These are phyloP conservation scores for Furcasterigmium furcatum DNA, from an alignment of 2,329 filamentous ascomycete species.

Conservation along the genomic window DNA sequence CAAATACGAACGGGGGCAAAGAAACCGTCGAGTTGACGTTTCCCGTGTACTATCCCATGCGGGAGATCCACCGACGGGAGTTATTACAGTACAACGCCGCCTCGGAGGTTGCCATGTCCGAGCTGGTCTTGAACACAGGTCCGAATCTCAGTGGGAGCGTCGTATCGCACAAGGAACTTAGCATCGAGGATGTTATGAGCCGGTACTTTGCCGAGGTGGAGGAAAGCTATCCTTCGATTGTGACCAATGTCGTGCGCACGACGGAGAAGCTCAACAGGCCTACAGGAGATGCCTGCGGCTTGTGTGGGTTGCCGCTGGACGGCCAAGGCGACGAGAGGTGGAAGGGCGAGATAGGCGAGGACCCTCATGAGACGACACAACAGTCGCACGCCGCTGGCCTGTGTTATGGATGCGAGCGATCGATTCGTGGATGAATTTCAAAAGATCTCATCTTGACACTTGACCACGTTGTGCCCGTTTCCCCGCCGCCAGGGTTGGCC, in stretches of 20 bases:
- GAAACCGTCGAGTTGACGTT: constrained; percentile 15
- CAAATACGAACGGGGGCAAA: not conserved
- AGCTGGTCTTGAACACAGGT: constrained; percentile 31
- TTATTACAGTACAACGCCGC: constrained; percentile 63
- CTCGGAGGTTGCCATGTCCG: constrained; percentile 46
- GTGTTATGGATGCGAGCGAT: constrained; percentile 74
- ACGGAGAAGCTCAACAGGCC: constrained; percentile 71
- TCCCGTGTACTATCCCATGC: constrained; percentile 71
- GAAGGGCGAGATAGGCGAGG: constrained; percentile 56
- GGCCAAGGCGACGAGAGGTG: constrained; percentile 61
- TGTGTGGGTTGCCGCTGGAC: constrained; percentile 69
- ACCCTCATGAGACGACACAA: constrained; percentile 15
- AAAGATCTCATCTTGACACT: not conserved
- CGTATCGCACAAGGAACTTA: constrained; percentile 70
- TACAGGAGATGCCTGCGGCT: constrained; percentile 47
- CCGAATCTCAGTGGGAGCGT: constrained; percentile 29
- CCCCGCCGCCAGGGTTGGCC: too few relatives aligned
- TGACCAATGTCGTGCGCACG: constrained; percentile 92
- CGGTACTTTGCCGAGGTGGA: constrained; percentile 88
- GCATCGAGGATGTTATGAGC: constrained; percentile 86
- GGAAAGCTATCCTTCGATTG: constrained; percentile 81
- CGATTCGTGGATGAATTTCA: constrained; percentile 45
- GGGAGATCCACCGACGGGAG: constrained; percentile 83
- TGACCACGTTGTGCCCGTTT: not conserved
- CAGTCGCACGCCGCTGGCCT: constrained; percentile 33